Percentiles rank a stretch among this genome's conserved stretches.
Conservation (phyloP, 2,329 filamentous ascomycete species). For the Byssothecium circinans region DNA sequence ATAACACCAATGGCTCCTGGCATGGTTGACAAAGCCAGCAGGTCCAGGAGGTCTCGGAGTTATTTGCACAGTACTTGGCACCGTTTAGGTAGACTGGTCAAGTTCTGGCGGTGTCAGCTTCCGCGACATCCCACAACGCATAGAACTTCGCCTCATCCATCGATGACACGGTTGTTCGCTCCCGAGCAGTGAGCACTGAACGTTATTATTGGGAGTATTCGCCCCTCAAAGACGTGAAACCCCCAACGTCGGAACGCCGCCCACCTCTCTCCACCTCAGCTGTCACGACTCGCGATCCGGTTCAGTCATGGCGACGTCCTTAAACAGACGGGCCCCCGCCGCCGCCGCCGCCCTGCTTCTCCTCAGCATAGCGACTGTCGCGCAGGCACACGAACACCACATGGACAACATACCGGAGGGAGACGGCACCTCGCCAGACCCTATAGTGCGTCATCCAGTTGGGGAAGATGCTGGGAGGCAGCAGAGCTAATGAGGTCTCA, state of each 20-base stretch:
- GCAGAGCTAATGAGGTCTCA: conserved; percentile 30
- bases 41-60: too few species aligned
- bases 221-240: conserved; percentile 14
- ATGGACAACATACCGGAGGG: conserved; percentile 45
- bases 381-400: conserved; percentile 45
- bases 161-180: not conserved
- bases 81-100: too few species aligned
- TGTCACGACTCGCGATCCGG: conserved; percentile 4
- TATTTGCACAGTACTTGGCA: too few species aligned
- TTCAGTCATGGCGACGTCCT: conserved; percentile 18
- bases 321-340: conserved; percentile 16
- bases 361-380: conserved; percentile 44
- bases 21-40: too few species aligned
- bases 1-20: too few species aligned
- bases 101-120: too few species aligned
- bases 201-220: too few species aligned
- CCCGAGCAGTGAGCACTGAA: too few species aligned
- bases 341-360: conserved; percentile 30
- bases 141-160: not conserved
- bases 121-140: too few species aligned
- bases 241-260: conserved; percentile 21
- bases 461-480: not conserved
- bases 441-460: conserved; percentile 32
- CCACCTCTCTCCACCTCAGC: conserved; percentile 8
- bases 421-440: conserved; percentile 38